Base-by-base conservation (phyloP, 1,139 yeast genomes). In the Taiozyma sp. region DNA sequence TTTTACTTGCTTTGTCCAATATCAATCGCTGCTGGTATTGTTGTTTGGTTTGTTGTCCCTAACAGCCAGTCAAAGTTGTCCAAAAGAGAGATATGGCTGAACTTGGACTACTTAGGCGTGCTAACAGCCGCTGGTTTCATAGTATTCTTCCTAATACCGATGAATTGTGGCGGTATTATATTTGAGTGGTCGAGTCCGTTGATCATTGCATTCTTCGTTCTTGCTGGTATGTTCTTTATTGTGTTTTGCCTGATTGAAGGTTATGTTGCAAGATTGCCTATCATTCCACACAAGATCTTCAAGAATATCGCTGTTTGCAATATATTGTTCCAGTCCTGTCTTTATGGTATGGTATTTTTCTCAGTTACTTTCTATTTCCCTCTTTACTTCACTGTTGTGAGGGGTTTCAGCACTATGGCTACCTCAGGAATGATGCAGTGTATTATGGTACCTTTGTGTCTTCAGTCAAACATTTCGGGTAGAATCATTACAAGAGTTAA, bases 161-260 rank as follows among this genome's bases (percentile, higher is more conserved):
- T 80, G 34, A 71, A 76, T 61, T 81, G 83, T 2, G 80, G 82
- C 29, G 84, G 84, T 1, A 65, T 72, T 5, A 68, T 76, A 10
- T 79, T 70, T 57, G 57, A 65, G 0, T 81, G 84, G 85, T 59
- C 72, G 51, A 75, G 81, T 39, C 64, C 78, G 1, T 63, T 76
- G 24, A 76, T 77, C 4, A 79, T 81, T 22, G 55, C 68, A 5
- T 67, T 79, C 65, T 70, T 79, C 45, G 61, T 69, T 3, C 59
- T 79, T 38, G 84, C 84, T 4, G 75, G 74, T 0, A 48, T 69
- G 0, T 67, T 71, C 38, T 64, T 78, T 24, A 45, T 71, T 1
- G 61, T 60, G 0, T 81, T 81, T 51, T 49, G 79, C 2, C 41
- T 76, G 4, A 65, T 76, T 22, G 84, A 81, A 61, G 72, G 75